phyloP scores from a whole-genome alignment of 768 basidiomycete genomes.

The Collybia mongolica region DNA sequence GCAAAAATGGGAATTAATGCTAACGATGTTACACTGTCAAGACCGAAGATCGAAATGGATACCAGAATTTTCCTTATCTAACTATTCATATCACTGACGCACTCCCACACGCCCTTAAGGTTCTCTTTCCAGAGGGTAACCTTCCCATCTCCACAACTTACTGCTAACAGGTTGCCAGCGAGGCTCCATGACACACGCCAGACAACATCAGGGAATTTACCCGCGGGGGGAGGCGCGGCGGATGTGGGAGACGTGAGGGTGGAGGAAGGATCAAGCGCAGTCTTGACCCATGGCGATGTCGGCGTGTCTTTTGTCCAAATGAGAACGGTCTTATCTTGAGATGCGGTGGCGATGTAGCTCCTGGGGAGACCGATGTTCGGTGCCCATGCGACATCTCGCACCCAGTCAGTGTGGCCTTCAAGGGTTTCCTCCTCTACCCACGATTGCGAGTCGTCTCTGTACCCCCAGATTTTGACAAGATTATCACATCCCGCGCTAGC shows the following conservation, averaged over 20 bases:
- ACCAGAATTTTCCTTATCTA: conserved; percentile 28
- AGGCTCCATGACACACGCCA: conserved; percentile 99
- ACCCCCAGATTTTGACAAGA: conserved; percentile 92
- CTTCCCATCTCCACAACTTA: conserved; percentile 97
- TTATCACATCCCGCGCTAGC: conserved; percentile 97
- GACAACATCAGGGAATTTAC: conserved; percentile 94
- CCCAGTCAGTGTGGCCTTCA: conserved; percentile 96
- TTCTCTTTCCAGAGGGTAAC: conserved; percentile 99
- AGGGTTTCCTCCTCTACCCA: conserved; percentile 92
- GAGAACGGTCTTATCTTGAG: conserved; percentile 88
- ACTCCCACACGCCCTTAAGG: conserved; percentile 93
- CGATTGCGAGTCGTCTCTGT: conserved; percentile 80
- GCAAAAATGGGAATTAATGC: too few species aligned
- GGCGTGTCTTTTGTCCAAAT: conserved; percentile 90
- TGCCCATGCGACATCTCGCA: conserved; percentile 98
- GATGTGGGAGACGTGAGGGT: conserved; percentile 44
- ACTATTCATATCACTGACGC: conserved; percentile 92
- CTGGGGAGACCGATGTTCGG: conserved; percentile 94
- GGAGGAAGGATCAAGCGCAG: conserved; percentile 70
- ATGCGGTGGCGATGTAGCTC: conserved; percentile 94
- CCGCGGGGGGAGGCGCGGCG: conserved; percentile 46
- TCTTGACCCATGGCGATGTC: conserved; percentile 75
- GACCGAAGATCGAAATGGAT: too few species aligned
- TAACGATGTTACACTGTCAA: too few species aligned
- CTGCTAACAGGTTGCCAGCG: conserved; percentile 93